Conservation (phyloP, 75 land plant species). For the Selaginella moellendorffii region DNA sequence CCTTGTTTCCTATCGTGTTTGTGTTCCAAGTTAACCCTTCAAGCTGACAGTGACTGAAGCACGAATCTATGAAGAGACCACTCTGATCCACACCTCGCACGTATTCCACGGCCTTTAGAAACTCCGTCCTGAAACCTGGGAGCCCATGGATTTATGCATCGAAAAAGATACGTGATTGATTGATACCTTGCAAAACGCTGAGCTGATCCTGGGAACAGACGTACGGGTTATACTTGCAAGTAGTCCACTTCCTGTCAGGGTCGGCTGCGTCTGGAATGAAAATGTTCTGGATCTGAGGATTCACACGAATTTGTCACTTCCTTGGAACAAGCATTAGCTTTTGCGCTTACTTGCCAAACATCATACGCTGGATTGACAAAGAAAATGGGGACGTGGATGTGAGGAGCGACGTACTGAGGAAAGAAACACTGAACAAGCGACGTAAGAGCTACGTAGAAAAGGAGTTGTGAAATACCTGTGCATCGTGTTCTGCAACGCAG, state of each 20-base stretch:
- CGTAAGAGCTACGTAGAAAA: not conserved
- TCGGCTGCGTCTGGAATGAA: slow-evolving; percentile 59
- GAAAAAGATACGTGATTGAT: not conserved
- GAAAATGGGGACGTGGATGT: not conserved
- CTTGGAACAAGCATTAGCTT: not conserved
- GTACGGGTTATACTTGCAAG: slow-evolving; percentile 44
- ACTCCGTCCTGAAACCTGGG: slow-evolving; percentile 48
- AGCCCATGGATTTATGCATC: not conserved
- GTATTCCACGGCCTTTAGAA: slow-evolving; percentile 37
- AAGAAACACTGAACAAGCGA: not conserved
- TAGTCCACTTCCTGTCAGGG: slow-evolving; percentile 40
- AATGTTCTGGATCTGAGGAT: slow-evolving; percentile 37
- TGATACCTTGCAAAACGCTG: slow-evolving; percentile 49
- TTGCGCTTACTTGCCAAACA: not conserved
- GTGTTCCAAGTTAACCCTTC: too few species aligned
- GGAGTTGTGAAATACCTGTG: slow-evolving; percentile 15
- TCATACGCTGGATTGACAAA: not conserved
- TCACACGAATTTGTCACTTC: not conserved
- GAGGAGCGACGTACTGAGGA: not conserved
- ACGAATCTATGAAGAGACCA: slow-evolving; percentile 75
- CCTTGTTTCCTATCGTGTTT: too few species aligned
- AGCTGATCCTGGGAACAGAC: slow-evolving; percentile 40
- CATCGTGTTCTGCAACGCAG: slow-evolving; percentile 23
- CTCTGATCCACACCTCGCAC: slow-evolving; percentile 26
- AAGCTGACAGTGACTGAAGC: slow-evolving; percentile 82